phyloP scores from a whole-genome alignment of 164 flowering plant species.

The Vitis rotundifolia region DNA sequence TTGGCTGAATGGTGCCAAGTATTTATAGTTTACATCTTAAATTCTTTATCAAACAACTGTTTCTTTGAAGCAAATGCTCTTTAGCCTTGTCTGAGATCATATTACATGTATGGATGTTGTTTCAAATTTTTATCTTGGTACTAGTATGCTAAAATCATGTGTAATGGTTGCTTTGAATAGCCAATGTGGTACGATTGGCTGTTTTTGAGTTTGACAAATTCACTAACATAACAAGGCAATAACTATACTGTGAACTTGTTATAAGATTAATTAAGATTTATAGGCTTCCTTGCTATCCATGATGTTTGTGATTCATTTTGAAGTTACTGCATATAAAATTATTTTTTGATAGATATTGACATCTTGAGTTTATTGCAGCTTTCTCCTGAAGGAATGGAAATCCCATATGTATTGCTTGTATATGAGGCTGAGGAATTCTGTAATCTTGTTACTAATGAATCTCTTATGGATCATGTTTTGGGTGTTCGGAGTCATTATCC shows the following conservation, averaged over 20 bases:
- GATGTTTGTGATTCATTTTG: background rate
- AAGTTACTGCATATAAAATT: background rate
- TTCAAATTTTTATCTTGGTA: too few relatives aligned
- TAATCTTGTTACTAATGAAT: constrained; percentile 46
- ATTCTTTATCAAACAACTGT: too few relatives aligned
- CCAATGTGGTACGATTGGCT: background rate
- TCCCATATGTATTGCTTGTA: constrained; percentile 69
- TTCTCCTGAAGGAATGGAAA: constrained; percentile 39
- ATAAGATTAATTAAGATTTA: background rate
- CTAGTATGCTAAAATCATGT: too few relatives aligned
- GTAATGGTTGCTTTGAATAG: background rate
- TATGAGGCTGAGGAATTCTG: constrained; percentile 88
- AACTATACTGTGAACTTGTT: too few relatives aligned
- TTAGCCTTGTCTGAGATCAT: too few relatives aligned
- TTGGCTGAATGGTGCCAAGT: too few relatives aligned
- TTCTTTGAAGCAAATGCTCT: too few relatives aligned
- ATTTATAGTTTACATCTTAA: too few relatives aligned
- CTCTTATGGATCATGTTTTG: constrained; percentile 55
- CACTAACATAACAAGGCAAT: too few relatives aligned
- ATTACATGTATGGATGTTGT: too few relatives aligned
- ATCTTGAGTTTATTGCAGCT: constrained; percentile 38
- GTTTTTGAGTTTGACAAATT: background rate
- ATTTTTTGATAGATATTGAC: background rate
- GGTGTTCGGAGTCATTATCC: constrained; percentile 61
- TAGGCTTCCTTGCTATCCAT: background rate